Evolutionary conservation across 2,329 filamentous ascomycete genomes (phyloP), one percentile per base, ranked within the genome.

Genomic region (Aspergillus sp.): DNA sequence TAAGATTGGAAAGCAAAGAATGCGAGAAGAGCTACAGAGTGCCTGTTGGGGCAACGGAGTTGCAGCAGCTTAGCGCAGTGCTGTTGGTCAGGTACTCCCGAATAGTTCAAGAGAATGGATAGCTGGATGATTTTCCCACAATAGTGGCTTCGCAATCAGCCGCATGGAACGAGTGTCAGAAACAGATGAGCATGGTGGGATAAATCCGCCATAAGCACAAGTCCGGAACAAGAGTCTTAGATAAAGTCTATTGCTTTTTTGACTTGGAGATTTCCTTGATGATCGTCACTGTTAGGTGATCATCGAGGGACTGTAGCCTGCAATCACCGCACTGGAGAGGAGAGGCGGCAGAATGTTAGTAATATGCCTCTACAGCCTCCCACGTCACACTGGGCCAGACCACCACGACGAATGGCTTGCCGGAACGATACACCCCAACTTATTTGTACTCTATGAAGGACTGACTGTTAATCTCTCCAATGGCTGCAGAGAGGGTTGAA

Each of bases 291-390:
- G 57, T 41, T 54, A 53, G 49, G 38, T 49, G 47, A 61, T 34
- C 22, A 50, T 43, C 31, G 17, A 22, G 25, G 23, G 47, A 55
- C 38, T 51, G 61, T 47, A 60, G 50, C 50, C 58, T 58, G 41
- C 1, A 8, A 23, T 23, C 46, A 59, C 62, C 62, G 62, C 55
- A 55, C n/a, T 56, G 15, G 3, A 25, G 15, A n/a, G 15, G 3
- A 25, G 15, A n/a, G 17, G 31, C 48, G 46, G 22, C 38, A 52
- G 46, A 57, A 49, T 54, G 43, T 61, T 64, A 64, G 59, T 64
- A 59, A 64, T 56, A 19, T 19, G 19, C 19, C 28, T 54, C 57
- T 47, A 59, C 57, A 59, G 59, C 62, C 62, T 61, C 62, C 59
- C 62, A 64, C 62, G 62, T 64, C 62, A 64, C 62, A 51, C 41